Base-by-base conservation (phyloP, 768 basidiomycete species). In the Boletus vermiculosoides region DNA sequence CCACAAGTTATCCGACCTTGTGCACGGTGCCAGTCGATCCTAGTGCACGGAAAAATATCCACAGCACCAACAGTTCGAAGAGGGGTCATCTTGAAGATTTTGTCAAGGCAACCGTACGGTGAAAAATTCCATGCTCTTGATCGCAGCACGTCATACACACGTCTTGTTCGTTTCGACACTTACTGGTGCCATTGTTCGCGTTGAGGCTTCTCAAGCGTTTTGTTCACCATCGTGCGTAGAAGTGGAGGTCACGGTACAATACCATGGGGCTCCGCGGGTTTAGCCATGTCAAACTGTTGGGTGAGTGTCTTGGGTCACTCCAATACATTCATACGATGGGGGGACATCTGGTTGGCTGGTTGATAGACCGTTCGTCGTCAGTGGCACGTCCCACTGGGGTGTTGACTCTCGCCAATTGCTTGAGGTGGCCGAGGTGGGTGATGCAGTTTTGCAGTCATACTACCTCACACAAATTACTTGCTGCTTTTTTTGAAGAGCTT, bases 251-350 rank as follows among this genome's bases (percentile, higher is more conserved):
- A 52, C 41, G 20, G 54, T 42, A 55, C 23, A 48, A 40, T 55
- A 18, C 50, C 60, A 54, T 8, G 16, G 44, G 5, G 41, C 20
- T 42, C 33, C 20, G 12, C 40, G n/a, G 37, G 18, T 53, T 39
- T 28, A 48, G 57, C 50, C 58, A 44, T 39, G 57, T 65, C 58
- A 70, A 12, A 59, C 59, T 45, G 50, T 52, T 39, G 48, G 30
- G 70, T 65, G 70, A 70, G 68, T 67, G 70, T 67, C 65, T 71
- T 70, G 67, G 49, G 60, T 69, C 68, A 69, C 65, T 69, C 65
- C 39, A 58, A 58, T 54, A 56, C 57, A 58, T 59, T 61, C 63
- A 70, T 60, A 51, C 45, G 59, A 37, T n/a, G 50, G 55, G 67
- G 67, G 68, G 56, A 65, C 59, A 65, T 57, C 47, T 54, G 13